Conservation (phyloP, 345 rosid species). For the Murraya paniculata region DNA sequence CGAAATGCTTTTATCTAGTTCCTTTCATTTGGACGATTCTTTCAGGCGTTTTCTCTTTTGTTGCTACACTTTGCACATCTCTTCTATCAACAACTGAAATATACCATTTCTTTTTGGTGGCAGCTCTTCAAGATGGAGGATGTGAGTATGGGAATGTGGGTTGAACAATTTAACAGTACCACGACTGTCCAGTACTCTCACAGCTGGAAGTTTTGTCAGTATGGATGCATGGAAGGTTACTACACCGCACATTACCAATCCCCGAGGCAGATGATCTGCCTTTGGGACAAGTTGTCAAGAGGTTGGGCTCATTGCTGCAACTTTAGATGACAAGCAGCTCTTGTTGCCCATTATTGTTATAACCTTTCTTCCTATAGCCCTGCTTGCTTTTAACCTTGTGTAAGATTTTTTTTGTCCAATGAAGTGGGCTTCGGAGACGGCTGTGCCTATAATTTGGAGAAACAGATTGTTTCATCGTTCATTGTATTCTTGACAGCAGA, state of each 20-base stretch:
- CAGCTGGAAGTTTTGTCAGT: slow-evolving; percentile 94
- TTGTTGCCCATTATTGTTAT: background rate
- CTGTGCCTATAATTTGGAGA: slow-evolving; percentile 1
- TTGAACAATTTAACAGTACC: slow-evolving; percentile 70
- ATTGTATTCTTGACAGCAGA: background rate
- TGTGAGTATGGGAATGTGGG: slow-evolving; percentile 99
- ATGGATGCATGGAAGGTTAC: slow-evolving; percentile 84
- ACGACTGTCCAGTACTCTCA: slow-evolving; percentile 77
- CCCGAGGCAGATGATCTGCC: slow-evolving; percentile 86
- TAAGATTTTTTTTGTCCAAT: background rate
- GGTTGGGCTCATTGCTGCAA: slow-evolving; percentile 82
- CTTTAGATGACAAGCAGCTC: slow-evolving; percentile 54
- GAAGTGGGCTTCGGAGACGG: background rate
- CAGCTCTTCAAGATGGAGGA: slow-evolving; percentile 99
- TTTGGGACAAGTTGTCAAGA: slow-evolving; percentile 83
- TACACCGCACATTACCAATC: slow-evolving; percentile 96
- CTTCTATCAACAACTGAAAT: background rate
- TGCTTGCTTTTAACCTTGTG: background rate
- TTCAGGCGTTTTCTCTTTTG: background rate
- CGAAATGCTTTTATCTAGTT: slow-evolving; percentile 2
- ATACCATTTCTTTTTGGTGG: slow-evolving; percentile 10
- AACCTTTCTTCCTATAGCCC: background rate
- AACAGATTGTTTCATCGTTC: background rate
- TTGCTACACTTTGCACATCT: background rate
- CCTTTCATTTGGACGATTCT: background rate